A percentile compares a stretch with the other conserved stretches of the same genome.
Conservation (phyloP, 1,139 yeast species). For the Saccharomyces hybrid region DNA sequence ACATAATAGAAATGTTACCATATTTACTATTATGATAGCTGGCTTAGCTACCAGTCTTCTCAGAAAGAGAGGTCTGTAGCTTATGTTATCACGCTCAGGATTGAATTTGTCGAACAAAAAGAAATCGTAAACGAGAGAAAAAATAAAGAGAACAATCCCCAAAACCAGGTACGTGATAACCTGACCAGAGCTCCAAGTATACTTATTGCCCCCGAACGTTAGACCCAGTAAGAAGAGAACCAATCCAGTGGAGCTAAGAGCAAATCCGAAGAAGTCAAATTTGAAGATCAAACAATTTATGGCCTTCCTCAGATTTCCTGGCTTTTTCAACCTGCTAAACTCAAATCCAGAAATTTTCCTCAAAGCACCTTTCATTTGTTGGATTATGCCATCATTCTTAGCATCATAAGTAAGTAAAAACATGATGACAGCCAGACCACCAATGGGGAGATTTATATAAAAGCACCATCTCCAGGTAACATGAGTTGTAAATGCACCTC, state of each 20-base stretch:
- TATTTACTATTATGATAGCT: slow-evolving; percentile 17
- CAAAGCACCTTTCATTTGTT: background rate
- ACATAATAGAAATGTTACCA: slow-evolving; percentile 15
- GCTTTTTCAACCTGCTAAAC: background rate
- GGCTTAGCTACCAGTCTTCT: slow-evolving; percentile 13
- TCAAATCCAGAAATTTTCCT: background rate
- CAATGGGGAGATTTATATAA: slow-evolving; percentile 62
- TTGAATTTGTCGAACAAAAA: slow-evolving; percentile 11
- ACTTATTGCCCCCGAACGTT: slow-evolving; percentile 44
- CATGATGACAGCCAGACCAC: slow-evolving; percentile 46
- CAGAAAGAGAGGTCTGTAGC: slow-evolving; percentile 18
- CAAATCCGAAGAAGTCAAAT: slow-evolving; percentile 45
- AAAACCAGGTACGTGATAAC: slow-evolving; percentile 47
- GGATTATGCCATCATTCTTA: slow-evolving; percentile 27
- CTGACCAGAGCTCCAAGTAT: slow-evolving; percentile 48
- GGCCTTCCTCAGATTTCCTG: too few species aligned
- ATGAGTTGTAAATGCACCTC: slow-evolving; percentile 56
- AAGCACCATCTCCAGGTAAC: slow-evolving; percentile 78
- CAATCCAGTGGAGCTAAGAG: slow-evolving; percentile 37
- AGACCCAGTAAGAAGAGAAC: slow-evolving; percentile 43
- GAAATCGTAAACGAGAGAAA: slow-evolving; percentile 36
- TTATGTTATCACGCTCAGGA: slow-evolving; percentile 7
- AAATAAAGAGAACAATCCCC: slow-evolving; percentile 40
- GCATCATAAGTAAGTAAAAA: slow-evolving; percentile 49
- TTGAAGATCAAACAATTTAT: too few species aligned